phyloP scores from a whole-genome alignment of 495 filamentous ascomycete genomes.

The Tuber borchii region DNA sequence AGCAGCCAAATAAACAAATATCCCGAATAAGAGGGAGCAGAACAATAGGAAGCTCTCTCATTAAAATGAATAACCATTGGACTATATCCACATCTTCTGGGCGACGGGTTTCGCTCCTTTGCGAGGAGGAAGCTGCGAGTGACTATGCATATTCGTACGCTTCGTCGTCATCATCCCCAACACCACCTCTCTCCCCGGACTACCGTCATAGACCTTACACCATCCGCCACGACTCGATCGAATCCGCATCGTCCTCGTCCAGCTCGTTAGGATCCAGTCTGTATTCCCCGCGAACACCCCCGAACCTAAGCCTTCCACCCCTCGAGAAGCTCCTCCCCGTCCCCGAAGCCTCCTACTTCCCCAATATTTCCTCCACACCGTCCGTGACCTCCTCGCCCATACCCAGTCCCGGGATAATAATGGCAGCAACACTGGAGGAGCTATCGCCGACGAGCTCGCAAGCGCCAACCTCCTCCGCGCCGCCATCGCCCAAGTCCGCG shows the following conservation, averaged over 20 bases:
- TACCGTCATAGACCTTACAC: constrained; percentile 30
- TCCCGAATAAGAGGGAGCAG: not conserved
- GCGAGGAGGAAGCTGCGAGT: constrained; percentile 34
- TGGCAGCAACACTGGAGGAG: constrained; percentile 11
- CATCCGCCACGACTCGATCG: constrained; percentile 36
- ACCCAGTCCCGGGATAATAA: constrained; percentile 10
- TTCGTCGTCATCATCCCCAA: constrained; percentile 33
- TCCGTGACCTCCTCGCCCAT: constrained; percentile 27
- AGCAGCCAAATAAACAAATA: not conserved
- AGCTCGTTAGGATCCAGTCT: constrained; percentile 37
- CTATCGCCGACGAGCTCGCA: constrained; percentile 26
- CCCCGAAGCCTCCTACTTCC: constrained; percentile 26
- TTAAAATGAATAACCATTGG: constrained; percentile 39
- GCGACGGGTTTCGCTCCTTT: constrained; percentile 41
- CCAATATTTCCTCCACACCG: constrained; percentile 8
- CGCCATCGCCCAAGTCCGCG: constrained; percentile 40
- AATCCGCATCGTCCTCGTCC: constrained; percentile 35
- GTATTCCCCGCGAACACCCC: constrained; percentile 39
- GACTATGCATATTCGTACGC: constrained; percentile 32
- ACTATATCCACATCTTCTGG: constrained; percentile 39
- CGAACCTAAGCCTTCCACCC: constrained; percentile 35
- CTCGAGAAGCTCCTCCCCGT: constrained; percentile 38
- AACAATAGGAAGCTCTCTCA: not conserved
- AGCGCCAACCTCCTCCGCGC: constrained; percentile 30
- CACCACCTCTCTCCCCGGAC: constrained; percentile 40